phyloP scores from a whole-genome alignment of 2,329 filamentous ascomycete species.

The Apiospora hydei region DNA sequence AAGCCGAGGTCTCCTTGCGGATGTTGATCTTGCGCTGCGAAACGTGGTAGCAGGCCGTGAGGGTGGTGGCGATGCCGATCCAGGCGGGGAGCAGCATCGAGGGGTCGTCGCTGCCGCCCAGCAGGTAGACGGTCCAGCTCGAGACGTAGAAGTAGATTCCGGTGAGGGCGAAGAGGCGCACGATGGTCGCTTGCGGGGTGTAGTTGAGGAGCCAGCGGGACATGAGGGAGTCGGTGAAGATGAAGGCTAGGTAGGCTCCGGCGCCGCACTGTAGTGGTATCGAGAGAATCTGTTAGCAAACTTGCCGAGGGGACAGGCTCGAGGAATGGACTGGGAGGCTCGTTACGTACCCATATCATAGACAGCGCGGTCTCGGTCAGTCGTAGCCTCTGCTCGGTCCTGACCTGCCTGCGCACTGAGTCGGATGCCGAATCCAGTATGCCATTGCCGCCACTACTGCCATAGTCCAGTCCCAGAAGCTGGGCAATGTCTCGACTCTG shows the following conservation, averaged over 20 bases:
- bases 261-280: conserved; percentile 68
- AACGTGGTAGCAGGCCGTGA: conserved; percentile 78
- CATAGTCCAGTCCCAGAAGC: conserved; percentile 38
- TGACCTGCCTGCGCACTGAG: conserved; percentile 34
- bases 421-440: conserved; percentile 1
- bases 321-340: background rate
- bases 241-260: conserved; percentile 80
- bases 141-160: conserved; percentile 78
- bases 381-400: conserved; percentile 57
- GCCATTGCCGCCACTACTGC: conserved; percentile 32
- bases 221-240: conserved; percentile 87
- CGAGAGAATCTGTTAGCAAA: conserved; percentile 21
- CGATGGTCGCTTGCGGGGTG: conserved; percentile 79
- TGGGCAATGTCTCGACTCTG: conserved; percentile 35
- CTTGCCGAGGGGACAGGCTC: background rate
- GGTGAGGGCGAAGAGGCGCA: conserved; percentile 79
- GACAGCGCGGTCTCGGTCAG: conserved; percentile 75
- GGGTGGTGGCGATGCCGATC: conserved; percentile 77
- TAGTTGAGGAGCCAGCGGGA: conserved; percentile 87
- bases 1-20: conserved; percentile 78
- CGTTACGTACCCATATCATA: conserved; percentile 72
- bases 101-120: conserved; percentile 73
- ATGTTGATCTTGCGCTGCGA: conserved; percentile 83
- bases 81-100: conserved; percentile 77
- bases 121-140: conserved; percentile 73